Base-by-base conservation (phyloP, 805 yeast genomes). In the Huiozyma sinensis region DNA sequence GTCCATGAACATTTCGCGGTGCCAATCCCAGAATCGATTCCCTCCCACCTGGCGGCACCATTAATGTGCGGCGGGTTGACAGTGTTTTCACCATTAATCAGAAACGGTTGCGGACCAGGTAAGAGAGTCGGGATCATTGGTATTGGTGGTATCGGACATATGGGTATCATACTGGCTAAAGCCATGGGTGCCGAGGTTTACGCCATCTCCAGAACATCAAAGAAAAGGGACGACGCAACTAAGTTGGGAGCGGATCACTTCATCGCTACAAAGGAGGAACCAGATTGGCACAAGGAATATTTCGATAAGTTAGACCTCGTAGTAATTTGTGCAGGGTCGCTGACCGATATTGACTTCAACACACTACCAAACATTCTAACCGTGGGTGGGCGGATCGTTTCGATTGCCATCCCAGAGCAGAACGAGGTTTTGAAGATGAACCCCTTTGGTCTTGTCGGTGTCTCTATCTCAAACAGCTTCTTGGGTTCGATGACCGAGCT, bases 31-130 rank as follows among this genome's bases (percentile, higher is more conserved):
- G 75, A 74, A 9, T 61, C 53, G 12, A 55, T 79, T 36, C 68
- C 72, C 36, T 67, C 75, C 36, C 75, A 70, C 33, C 65, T 69
- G 33, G 86, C 79, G 28, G 88, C 87, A 4, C 89, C 89, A 43
- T 66, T 83, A 65, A 64, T 81, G 66, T 83, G 92, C 68, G 90
- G 86, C 44, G 90, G 90, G 42, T 64, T 79, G 58, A 83, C 90
- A 10, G 79, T 78, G 11, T 82, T 66, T 65, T 73, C 84, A 9
- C 89, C 90, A 44, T 63, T 83, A 51, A 66, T 72, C 46, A 69
- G 80, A 60, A 67, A 68, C 46, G 72, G 70, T 36, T 69, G 66
- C 52, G 75, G 72, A 46, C 69, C 71, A 40, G 77, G 77, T 43
- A 67, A 67, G 49, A 69, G 64, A 43, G 75, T 75, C 42, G 80